A percentile compares a stretch with the other conserved stretches of the same genome.
phyloP scores from a whole-genome alignment of 2,329 filamentous ascomycete species.

The Aspergillus nomiae region DNA sequence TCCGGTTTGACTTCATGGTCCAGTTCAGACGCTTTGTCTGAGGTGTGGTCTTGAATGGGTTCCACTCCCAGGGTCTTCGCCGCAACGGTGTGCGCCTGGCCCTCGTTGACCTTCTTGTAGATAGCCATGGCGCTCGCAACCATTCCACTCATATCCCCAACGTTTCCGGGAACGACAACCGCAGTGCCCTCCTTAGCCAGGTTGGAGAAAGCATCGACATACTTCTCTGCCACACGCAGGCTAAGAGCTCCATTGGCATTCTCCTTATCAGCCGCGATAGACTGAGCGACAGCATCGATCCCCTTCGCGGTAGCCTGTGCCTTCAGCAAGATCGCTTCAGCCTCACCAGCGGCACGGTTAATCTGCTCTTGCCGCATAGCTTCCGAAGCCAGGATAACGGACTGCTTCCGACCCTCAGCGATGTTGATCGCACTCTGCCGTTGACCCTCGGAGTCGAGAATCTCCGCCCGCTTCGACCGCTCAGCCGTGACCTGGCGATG shows the following conservation, averaged over 20 bases:
- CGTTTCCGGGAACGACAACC: slow-evolving; percentile 93
- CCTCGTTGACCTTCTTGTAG: slow-evolving; percentile 87
- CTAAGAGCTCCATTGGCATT: slow-evolving; percentile 82
- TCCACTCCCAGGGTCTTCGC: slow-evolving; percentile 37
- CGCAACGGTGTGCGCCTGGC: slow-evolving; percentile 68
- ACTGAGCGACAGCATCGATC: slow-evolving; percentile 79
- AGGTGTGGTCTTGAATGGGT: slow-evolving; percentile 15
- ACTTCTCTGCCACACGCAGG: slow-evolving; percentile 91
- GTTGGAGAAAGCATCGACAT: slow-evolving; percentile 91
- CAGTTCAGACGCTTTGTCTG: slow-evolving; percentile 30
- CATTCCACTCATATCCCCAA: slow-evolving; percentile 94
- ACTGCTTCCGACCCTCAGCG: slow-evolving; percentile 95
- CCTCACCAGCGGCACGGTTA: slow-evolving; percentile 89
- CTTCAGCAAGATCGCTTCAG: slow-evolving; percentile 86
- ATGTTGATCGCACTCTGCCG: slow-evolving; percentile 98
- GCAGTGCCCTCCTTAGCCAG: slow-evolving; percentile 94
- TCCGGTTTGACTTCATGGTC: slow-evolving; percentile 16
- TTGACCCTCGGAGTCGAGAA: slow-evolving; percentile 95
- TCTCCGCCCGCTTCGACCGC: slow-evolving; percentile 95
- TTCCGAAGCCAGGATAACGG: slow-evolving; percentile 92
- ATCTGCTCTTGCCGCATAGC: slow-evolving; percentile 87
- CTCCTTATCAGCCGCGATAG: slow-evolving; percentile 71
- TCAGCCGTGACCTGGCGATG: slow-evolving; percentile 97
- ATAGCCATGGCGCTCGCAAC: slow-evolving; percentile 95
- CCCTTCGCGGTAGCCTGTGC: slow-evolving; percentile 83